Percentiles rank a stretch among this genome's conserved stretches.
Conservation (phyloP, 2,329 filamentous ascomycete species). For the Cercospora citrullina region DNA sequence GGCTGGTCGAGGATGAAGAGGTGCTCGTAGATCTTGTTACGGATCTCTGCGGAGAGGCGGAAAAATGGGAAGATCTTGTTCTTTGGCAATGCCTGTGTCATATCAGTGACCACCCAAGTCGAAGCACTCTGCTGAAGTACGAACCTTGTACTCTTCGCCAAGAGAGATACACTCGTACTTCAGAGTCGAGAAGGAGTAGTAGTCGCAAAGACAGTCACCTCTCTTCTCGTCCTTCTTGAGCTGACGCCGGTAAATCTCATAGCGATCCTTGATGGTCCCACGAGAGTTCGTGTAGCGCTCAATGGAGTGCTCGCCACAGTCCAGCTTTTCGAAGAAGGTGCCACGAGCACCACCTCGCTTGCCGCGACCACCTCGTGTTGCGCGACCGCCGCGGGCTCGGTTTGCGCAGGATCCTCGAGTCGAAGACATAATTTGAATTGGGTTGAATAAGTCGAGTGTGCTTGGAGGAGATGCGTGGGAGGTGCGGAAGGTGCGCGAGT, state of each 20-base stretch:
- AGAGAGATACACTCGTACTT: background rate
- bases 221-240: background rate
- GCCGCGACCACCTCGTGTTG: background rate
- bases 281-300: background rate
- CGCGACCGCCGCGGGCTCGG: background rate
- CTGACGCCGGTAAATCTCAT: background rate
- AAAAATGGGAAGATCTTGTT: slow-evolving; percentile 10
- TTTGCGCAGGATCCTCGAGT: background rate
- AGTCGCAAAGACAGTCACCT: background rate
- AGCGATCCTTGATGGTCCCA: background rate
- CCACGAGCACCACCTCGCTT: background rate
- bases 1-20: background rate
- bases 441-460: background rate
- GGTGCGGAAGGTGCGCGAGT: background rate
- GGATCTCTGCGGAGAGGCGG: slow-evolving; percentile 9
- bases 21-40: slow-evolving; percentile 10
- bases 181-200: background rate
- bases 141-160: background rate
- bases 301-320: background rate
- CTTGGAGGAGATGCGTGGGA: background rate
- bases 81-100: background rate
- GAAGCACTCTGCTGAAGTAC: background rate
- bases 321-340: background rate
- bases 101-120: too few species aligned
- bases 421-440: background rate